These are phyloP conservation scores for Oxytropis ochrocephala DNA, from an alignment of 306 rosid species.

Conservation along the genomic window DNA sequence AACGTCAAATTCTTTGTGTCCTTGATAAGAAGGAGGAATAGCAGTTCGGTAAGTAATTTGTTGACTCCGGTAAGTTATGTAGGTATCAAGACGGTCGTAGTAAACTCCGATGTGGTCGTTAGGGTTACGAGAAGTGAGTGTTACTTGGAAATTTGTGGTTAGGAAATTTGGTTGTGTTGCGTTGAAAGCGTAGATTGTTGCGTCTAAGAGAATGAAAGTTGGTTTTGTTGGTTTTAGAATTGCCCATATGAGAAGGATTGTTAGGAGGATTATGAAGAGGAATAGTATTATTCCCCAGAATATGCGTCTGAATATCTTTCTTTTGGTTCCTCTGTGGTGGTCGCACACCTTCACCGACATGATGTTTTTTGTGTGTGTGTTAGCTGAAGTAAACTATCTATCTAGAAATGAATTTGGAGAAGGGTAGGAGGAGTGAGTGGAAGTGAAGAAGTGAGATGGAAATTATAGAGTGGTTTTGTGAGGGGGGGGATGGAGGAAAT, in stretches of 20 bases:
- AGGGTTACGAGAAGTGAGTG: slow-evolving; percentile 70
- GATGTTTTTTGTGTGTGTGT: neutral
- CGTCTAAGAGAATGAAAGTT: slow-evolving; percentile 71
- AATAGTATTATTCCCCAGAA: slow-evolving; percentile 41
- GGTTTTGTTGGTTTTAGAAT: slow-evolving; percentile 70
- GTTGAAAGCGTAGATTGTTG: slow-evolving; percentile 86
- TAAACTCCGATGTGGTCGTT: slow-evolving; percentile 75
- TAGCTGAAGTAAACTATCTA: neutral
- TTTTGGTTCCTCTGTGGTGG: slow-evolving; percentile 33
- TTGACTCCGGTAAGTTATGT: slow-evolving; percentile 54
- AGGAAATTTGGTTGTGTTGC: slow-evolving; percentile 54
- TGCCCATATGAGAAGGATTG: slow-evolving; percentile 69
- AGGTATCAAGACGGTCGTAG: slow-evolving; percentile 77
- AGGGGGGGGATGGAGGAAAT: neutral
- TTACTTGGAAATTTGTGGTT: slow-evolving; percentile 69
- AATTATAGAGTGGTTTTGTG: neutral
- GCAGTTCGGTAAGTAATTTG: slow-evolving; percentile 63
- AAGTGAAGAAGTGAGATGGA: neutral
- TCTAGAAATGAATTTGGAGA: neutral
- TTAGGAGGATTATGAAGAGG: slow-evolving; percentile 44
- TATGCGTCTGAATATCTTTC: neutral
- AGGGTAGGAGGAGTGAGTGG: neutral
- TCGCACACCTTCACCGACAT: slow-evolving; percentile 62
- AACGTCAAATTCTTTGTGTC: slow-evolving; percentile 64
- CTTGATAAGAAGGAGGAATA: slow-evolving; percentile 73